These are phyloP conservation scores for Bacidia rubella DNA, from an alignment of 495 filamentous ascomycete genomes.

Conservation along the genomic window DNA sequence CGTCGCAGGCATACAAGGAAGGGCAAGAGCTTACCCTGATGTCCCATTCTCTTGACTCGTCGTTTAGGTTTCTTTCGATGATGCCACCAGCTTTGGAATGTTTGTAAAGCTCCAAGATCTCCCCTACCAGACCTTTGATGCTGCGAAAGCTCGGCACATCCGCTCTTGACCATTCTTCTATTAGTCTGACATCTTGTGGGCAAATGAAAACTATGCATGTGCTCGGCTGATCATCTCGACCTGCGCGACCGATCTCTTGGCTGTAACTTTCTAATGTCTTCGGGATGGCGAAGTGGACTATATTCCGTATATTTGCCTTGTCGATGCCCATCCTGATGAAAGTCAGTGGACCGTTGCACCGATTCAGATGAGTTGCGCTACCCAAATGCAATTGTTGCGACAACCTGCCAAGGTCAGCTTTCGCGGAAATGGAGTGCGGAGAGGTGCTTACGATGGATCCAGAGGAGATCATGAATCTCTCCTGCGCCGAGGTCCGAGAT, in stretches of 20 bases:
- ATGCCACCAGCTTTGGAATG: slow-evolving; percentile 24
- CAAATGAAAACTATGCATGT: slow-evolving; percentile 42
- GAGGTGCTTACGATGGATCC: slow-evolving; percentile 26
- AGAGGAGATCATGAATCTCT: slow-evolving; percentile 36
- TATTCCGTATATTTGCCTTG: slow-evolving; percentile 43
- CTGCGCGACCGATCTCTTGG: slow-evolving; percentile 46
- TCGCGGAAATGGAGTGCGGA: not conserved
- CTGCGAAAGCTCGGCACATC: slow-evolving; percentile 39
- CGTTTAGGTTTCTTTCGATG: slow-evolving; percentile 30
- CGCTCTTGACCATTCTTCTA: slow-evolving; percentile 41
- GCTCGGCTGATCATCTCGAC: slow-evolving; percentile 37
- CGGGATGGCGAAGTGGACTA: slow-evolving; percentile 42
- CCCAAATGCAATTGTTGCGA: slow-evolving; percentile 47
- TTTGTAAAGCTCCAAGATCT: slow-evolving; percentile 28
- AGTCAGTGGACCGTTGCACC: not conserved
- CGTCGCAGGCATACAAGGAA: not conserved
- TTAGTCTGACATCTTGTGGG: slow-evolving; percentile 34
- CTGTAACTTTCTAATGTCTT: slow-evolving; percentile 45
- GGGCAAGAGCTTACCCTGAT: slow-evolving; percentile 21
- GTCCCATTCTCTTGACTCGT: slow-evolving; percentile 33
- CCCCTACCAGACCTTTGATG: slow-evolving; percentile 28
- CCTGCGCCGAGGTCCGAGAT: slow-evolving; percentile 31
- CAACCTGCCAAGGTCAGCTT: slow-evolving; percentile 22
- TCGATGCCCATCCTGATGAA: slow-evolving; percentile 39
- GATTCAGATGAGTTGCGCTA: not conserved